Percentiles rank a stretch among this genome's conserved stretches.
Conservation (phyloP, 257 asterid genomes). For the Rhazya stricta region DNA sequence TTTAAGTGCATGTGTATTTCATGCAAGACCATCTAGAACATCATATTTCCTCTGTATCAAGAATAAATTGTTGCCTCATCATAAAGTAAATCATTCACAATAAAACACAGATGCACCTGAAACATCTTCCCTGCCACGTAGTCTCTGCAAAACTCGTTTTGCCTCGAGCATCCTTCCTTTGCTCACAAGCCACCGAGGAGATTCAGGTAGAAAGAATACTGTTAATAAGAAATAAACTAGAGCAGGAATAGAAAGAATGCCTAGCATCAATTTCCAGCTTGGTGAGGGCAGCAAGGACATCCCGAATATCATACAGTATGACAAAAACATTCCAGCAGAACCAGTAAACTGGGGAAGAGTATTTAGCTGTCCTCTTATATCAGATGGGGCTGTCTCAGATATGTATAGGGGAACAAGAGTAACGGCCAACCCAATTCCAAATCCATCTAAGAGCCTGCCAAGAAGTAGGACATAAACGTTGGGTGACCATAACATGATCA, state of each 20-base stretch:
- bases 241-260: slow-evolving; percentile 22
- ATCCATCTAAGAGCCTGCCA: slow-evolving; percentile 22
- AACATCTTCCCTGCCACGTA: slow-evolving; percentile 27
- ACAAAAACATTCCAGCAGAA: slow-evolving; percentile 23
- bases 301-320: slow-evolving; percentile 27
- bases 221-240: slow-evolving; percentile 9
- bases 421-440: slow-evolving; percentile 20
- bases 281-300: slow-evolving; percentile 24
- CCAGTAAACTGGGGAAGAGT: slow-evolving; percentile 23
- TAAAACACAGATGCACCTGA: slow-evolving; percentile 15
- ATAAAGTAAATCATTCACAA: not conserved
- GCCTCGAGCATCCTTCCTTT: slow-evolving; percentile 29
- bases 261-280: slow-evolving; percentile 24
- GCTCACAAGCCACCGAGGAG: slow-evolving; percentile 30
- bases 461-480: slow-evolving; percentile 20
- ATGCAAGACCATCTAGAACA: not conserved
- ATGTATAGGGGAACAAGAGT: slow-evolving; percentile 21
- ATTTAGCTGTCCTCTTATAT: slow-evolving; percentile 20
- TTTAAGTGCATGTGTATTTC: not conserved
- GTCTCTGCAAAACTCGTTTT: slow-evolving; percentile 22
- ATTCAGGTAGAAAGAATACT: slow-evolving; percentile 21
- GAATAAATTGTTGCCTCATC: not conserved
- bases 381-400: slow-evolving; percentile 25
- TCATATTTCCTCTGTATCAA: not conserved
- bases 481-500: slow-evolving; percentile 26